These are phyloP conservation scores for Sarcodon sp. DNA, from an alignment of 768 basidiomycete genomes.

Conservation along the genomic window DNA sequence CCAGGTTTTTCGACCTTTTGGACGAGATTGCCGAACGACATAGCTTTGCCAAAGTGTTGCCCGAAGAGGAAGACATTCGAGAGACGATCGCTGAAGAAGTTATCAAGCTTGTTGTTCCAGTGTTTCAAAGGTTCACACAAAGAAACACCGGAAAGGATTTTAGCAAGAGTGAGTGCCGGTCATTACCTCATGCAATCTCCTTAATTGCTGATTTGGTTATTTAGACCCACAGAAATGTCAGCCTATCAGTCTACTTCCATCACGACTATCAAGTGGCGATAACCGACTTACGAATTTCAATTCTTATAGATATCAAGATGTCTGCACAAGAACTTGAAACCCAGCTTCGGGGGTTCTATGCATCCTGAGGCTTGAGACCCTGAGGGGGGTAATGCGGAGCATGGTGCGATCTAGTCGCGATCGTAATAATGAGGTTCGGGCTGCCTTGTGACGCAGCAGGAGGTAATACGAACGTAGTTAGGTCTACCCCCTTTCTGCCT, in stretches of 20 bases:
- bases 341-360: slow-evolving; percentile 53
- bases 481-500: too few relatives aligned
- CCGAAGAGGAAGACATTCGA: slow-evolving; percentile 39
- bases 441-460: too few relatives aligned
- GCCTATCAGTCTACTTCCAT: slow-evolving; percentile 8
- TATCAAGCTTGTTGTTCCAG: slow-evolving; percentile 64
- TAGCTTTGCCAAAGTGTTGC: slow-evolving; percentile 50
- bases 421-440: too few relatives aligned
- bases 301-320: slow-evolving; percentile 59
- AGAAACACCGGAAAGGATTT: slow-evolving; percentile 74
- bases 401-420: too few relatives aligned
- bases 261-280: background rate
- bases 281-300: background rate
- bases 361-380: slow-evolving; percentile 2
- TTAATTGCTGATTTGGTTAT: background rate
- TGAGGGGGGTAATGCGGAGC: too few relatives aligned
- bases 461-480: too few relatives aligned
- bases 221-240: slow-evolving; percentile 63
- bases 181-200: slow-evolving; percentile 1
- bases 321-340: slow-evolving; percentile 62
- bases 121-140: slow-evolving; percentile 60
- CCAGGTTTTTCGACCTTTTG: slow-evolving; percentile 66
- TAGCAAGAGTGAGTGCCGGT: slow-evolving; percentile 53
- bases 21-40: slow-evolving; percentile 76
- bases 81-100: slow-evolving; percentile 58